Conservation (phyloP, 2,329 filamentous ascomycete species). For the Penicillium sp. region DNA sequence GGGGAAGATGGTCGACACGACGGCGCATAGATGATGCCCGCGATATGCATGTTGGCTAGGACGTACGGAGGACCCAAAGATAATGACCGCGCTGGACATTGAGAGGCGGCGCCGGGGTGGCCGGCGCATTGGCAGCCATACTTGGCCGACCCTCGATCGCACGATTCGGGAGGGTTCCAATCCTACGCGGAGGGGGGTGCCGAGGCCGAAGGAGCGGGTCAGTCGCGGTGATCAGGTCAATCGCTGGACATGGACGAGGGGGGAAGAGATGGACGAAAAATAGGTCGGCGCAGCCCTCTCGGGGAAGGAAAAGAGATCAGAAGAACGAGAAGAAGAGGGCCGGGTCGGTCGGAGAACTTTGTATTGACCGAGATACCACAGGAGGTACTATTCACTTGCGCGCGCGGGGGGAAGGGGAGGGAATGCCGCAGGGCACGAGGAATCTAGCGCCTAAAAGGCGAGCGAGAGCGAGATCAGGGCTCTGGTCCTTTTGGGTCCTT, state of each 20-base stretch:
- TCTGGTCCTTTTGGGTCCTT: slow-evolving; percentile 2
- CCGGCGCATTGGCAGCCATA: slow-evolving; percentile 11
- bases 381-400: not conserved
- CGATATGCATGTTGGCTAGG: not conserved
- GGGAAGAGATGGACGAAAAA: no score
- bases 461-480: slow-evolving; percentile 4
- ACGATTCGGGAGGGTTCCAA: slow-evolving; percentile 4
- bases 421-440: slow-evolving; percentile 16
- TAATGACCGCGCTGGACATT: slow-evolving; percentile 38
- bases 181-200: slow-evolving; percentile 2
- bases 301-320: slow-evolving; percentile 4
- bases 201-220: slow-evolving; percentile 3
- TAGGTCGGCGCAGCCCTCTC: slow-evolving; percentile 19
- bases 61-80: slow-evolving; percentile 44
- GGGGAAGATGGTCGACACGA: slow-evolving; percentile 8
- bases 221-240: slow-evolving; percentile 10
- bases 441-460: slow-evolving; percentile 13
- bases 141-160: slow-evolving; percentile 3
- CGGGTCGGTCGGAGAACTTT: slow-evolving; percentile 6
- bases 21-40: not conserved
- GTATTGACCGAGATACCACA: slow-evolving; percentile 2
- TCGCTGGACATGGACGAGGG: slow-evolving; percentile 25
- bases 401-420: slow-evolving; percentile 9
- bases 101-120: slow-evolving; percentile 26
- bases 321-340: not conserved